Evolutionary conservation across 139 green algal species (phyloP), one percentile per base, ranked within the genome.

Genomic region (Asterochloris erici): DNA sequence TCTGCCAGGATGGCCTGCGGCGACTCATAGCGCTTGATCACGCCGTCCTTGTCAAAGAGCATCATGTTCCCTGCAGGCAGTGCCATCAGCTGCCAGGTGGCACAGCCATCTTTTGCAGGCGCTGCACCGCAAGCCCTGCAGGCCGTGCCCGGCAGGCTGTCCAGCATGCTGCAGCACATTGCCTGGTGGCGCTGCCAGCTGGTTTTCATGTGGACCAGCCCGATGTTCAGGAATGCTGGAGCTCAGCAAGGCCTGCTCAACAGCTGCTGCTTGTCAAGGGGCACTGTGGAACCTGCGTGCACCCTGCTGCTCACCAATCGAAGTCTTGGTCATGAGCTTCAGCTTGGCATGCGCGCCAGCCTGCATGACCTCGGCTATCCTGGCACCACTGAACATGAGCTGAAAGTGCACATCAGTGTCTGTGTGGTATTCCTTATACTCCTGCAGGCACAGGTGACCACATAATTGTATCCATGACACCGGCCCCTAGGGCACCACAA

Each of bases 371-470:
- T 84, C 81, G 26, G 79, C 71, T 16, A 83, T 27, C 77, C 73
- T 81, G 82, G 86, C 89, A 71, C 89, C 82, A 26, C 89, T 85
- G 68, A 98, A 82, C 75, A 93, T 91, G 23, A 98, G 80, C 61
- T 88, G 85, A 87, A 99, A 99, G 85, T 95, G 93, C 81, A 99
- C 97, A 13, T 85, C 92, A 9, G 87, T 87, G 84, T 99, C 97
- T 4, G 94, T 98, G 90, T 98, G 93, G 87, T 97, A 90, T 88
- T 98, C 95, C 82, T 91, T 92, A 90, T 97, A 98, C 82, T 98
- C 94, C 14, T 85, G 62, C 61, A 97, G 86, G 93, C 83, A 19
- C 91, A 90, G 0, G 70, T 54, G 13, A 77, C 73, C 24, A 87
- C 10, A 54, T 54, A 2, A 54, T 10, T 54, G 4, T 54, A 54